phyloP scores from a whole-genome alignment of 441 rosid species.

The Isatis lusitanica region DNA sequence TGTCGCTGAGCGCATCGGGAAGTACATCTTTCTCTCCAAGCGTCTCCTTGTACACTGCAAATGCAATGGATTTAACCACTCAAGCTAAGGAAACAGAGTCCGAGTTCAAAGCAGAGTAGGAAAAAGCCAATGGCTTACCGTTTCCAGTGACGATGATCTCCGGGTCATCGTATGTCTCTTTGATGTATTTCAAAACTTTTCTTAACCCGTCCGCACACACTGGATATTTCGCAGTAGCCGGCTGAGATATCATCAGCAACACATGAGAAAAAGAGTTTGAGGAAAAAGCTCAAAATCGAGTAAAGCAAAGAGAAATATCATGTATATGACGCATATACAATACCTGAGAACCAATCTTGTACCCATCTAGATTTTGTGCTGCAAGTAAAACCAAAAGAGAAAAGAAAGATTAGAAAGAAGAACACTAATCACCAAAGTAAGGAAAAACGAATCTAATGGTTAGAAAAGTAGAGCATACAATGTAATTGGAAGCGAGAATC shows the following conservation, averaged over 20 bases:
- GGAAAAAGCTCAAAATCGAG: not conserved
- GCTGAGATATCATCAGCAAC: conserved; percentile 25
- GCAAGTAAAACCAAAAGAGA: not conserved
- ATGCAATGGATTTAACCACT: not conserved
- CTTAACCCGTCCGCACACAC: conserved; percentile 36
- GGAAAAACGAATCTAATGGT: not conserved
- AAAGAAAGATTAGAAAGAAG: not conserved
- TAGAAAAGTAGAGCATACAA: conserved; percentile 22
- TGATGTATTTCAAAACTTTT: conserved; percentile 37
- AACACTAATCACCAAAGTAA: not conserved
- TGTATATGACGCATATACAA: not conserved
- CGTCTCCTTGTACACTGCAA: conserved; percentile 38
- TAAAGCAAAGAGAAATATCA: not conserved
- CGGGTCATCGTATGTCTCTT: conserved; percentile 32
- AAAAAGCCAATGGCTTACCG: conserved; percentile 29
- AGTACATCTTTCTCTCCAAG: conserved; percentile 39
- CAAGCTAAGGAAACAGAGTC: not conserved
- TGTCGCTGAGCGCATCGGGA: conserved; percentile 25
- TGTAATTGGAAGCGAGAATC: conserved; percentile 27
- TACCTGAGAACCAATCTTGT: conserved; percentile 40
- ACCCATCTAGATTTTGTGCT: conserved; percentile 30
- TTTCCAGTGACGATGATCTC: conserved; percentile 40
- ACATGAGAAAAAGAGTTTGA: conserved; percentile 4
- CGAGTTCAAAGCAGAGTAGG: not conserved
- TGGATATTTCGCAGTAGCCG: conserved; percentile 21